Base-by-base conservation (phyloP, 768 basidiomycete species). In the Boletus rubropictus region DNA sequence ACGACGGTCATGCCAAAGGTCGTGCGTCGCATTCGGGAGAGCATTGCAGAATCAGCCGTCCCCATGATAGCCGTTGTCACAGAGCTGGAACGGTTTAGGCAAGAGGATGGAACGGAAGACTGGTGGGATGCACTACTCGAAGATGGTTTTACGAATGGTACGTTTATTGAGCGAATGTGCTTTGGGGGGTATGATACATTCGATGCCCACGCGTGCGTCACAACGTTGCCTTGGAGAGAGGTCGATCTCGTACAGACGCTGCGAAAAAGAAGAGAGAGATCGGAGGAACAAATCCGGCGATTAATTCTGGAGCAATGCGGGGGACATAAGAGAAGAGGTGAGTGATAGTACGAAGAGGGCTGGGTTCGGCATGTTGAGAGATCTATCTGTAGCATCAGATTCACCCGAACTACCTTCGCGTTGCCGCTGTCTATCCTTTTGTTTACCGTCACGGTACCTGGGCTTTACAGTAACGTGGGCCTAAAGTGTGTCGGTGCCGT, bases 141-240 rank as follows among this genome's bases (percentile, higher is more conserved):
- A 4, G 38, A 21, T 11, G 51, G 49, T 1, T 9, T 7, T 15
- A 52, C 51, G 17, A 75, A 75, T 34, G 58, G 67, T 42, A 32
- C 35, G n/a, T 31, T 5, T 3, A 67, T 74, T 12, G 60, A 61
- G 28, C 33, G 14, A 2, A 46, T 35, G 41, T 52, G 56, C 24
- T 50, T 51, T 28, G 50, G 12, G 51, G 29, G 39, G 39, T 2
- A 66, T 68, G 54, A 29, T 33, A 21, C 9, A 8, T 71, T 72
- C 2, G 41, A 61, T 7, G 71, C 59, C 7, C 63, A 70, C 15
- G 72, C 65, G 4, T 75, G 74, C 42, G 55, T 74, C 39, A 73
- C 71, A 6, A 68, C 70, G 5, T 37, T 64, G 9, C 50, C 56
- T 5, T 34, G 22, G 11, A 52, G 7, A 28, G 54, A 60, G 0